These are phyloP conservation scores for Elongisporangium prolatum DNA, from an alignment of 352 stramenopile species.

Conservation along the genomic window DNA sequence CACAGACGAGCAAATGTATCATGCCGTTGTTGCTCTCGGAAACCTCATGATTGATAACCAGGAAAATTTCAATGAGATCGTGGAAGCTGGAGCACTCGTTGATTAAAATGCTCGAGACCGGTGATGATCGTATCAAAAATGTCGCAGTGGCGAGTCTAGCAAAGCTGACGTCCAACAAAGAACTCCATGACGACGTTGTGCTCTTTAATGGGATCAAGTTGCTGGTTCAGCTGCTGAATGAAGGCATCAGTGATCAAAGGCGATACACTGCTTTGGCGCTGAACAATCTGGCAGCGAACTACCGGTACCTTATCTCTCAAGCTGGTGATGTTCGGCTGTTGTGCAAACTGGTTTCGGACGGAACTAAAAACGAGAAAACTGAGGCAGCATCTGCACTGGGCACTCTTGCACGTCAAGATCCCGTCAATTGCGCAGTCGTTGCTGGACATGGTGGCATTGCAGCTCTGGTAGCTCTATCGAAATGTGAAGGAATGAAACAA, in stretches of 20 bases:
- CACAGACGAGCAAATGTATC: background rate
- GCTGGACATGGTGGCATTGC: background rate
- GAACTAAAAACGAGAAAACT: background rate
- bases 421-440: background rate
- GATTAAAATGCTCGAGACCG: background rate
- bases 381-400: background rate
- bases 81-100: background rate
- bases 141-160: background rate
- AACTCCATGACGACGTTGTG: background rate
- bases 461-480: background rate
- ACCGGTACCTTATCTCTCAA: background rate
- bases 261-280: background rate
- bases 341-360: background rate
- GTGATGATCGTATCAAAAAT: background rate
- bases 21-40: background rate
- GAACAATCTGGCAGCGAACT: background rate
- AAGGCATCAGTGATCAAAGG: background rate
- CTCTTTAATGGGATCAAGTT: background rate
- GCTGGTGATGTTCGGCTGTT: background rate
- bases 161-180: background rate
- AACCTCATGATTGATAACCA: background rate
- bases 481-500: background rate
- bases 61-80: background rate
- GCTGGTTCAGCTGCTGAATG: background rate
- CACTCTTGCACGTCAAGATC: background rate